phyloP scores from a whole-genome alignment of 2,329 filamentous ascomycete genomes.

The Neoarthrinium moseri region DNA sequence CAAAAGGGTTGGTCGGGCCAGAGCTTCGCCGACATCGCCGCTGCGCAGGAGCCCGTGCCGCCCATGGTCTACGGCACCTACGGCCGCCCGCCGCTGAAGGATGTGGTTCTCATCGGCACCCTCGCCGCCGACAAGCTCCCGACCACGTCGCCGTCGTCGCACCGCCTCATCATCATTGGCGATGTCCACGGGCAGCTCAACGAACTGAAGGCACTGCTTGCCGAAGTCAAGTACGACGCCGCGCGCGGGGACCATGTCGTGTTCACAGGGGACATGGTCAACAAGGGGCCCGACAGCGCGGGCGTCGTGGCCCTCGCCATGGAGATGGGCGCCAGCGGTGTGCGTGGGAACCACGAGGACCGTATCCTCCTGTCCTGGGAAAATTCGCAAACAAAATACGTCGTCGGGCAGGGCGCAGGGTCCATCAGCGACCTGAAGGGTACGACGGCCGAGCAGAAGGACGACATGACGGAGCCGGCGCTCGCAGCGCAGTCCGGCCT shows the following conservation, averaged over 20 bases:
- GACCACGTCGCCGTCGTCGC: conserved; percentile 30
- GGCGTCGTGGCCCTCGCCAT: conserved; percentile 78
- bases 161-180: conserved; percentile 76
- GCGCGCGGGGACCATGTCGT: conserved; percentile 69
- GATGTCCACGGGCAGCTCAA: conserved; percentile 88
- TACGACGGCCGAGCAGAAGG: conserved; percentile 14
- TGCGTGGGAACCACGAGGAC: conserved; percentile 94
- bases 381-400: conserved; percentile 28
- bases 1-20: neutral
- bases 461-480: conserved; percentile 23
- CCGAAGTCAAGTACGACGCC: conserved; percentile 61
- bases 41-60: conserved; percentile 6
- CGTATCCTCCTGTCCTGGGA: conserved; percentile 68
- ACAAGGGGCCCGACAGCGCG: conserved; percentile 80
- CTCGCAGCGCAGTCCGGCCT: conserved; percentile 33
- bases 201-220: conserved; percentile 64
- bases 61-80: conserved; percentile 11
- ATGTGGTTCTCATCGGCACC: conserved; percentile 24
- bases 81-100: conserved; percentile 25
- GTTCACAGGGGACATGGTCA: conserved; percentile 75
- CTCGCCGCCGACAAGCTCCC: conserved; percentile 28
- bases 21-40: conserved; percentile 3
- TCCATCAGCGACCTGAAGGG: conserved; percentile 4
- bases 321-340: conserved; percentile 70
- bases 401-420: conserved; percentile 21